A percentile compares a stretch with the other conserved stretches of the same genome.
Conservation (phyloP, 202 grass and related monocot genomes). For the Panicum virgatum region DNA sequence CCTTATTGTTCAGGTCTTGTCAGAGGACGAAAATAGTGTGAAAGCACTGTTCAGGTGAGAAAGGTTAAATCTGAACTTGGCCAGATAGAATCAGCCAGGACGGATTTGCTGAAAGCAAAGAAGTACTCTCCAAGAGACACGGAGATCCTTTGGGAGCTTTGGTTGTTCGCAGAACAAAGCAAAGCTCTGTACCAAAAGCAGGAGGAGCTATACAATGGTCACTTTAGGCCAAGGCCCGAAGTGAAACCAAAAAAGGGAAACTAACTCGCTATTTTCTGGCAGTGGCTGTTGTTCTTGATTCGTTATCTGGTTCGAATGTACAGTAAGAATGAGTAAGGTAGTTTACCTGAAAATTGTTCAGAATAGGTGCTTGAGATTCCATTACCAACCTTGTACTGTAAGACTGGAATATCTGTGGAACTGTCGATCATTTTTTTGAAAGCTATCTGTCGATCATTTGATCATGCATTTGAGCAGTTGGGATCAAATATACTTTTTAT, state of each 20-base stretch:
- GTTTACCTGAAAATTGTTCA: background rate
- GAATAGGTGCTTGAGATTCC: background rate
- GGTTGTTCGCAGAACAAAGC: constrained; percentile 61
- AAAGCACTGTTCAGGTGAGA: constrained; percentile 82
- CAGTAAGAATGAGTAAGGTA: constrained; percentile 62
- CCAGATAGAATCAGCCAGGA: constrained; percentile 73
- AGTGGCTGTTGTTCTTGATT: constrained; percentile 65
- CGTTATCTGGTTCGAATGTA: constrained; percentile 32
- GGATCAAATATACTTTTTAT: background rate
- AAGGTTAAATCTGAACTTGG: constrained; percentile 84
- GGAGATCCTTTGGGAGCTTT: constrained; percentile 62
- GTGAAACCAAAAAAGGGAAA: constrained; percentile 56
- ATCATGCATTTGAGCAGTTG: background rate
- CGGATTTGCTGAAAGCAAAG: constrained; percentile 78
- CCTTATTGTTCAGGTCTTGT: constrained; percentile 58
- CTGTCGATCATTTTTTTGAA: background rate
- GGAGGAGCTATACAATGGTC: constrained; percentile 86
- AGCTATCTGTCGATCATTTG: background rate
- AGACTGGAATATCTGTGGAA: background rate
- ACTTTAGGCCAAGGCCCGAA: constrained; percentile 73
- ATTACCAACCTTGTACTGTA: background rate
- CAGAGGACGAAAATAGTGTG: constrained; percentile 82
- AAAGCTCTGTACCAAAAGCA: constrained; percentile 87
- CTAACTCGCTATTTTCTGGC: constrained; percentile 57
- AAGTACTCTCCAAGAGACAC: constrained; percentile 70